Percentiles rank a stretch among this genome's conserved stretches.
These are phyloP conservation scores for Anthracocystis setariae DNA, from an alignment of 1,284 basidiomycete species.

Conservation along the genomic window DNA sequence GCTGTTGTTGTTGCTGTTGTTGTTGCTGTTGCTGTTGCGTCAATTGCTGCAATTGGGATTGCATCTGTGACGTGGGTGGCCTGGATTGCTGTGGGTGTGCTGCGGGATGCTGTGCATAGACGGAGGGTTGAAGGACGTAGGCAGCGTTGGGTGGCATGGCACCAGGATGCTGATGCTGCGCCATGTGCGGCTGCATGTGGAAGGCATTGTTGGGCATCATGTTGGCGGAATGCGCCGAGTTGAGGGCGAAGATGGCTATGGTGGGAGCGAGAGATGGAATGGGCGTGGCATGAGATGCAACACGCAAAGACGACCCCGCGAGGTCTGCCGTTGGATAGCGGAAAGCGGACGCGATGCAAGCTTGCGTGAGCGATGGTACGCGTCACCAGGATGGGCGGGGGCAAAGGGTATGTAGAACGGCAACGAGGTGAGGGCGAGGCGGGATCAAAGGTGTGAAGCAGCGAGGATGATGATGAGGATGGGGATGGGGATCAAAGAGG, in stretches of 20 bases:
- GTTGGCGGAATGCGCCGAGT: too few species aligned
- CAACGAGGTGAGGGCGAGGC: not conserved
- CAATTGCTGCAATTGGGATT: conserved; percentile 17
- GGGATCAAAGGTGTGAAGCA: not conserved
- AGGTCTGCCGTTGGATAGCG: conserved; percentile 4
- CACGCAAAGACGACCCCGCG: conserved; percentile 1
- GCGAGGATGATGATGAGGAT: not conserved
- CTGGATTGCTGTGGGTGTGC: conserved; percentile 24
- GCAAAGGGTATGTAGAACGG: not conserved
- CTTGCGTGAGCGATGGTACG: not conserved
- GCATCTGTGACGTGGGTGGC: conserved; percentile 18
- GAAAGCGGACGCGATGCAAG: not conserved
- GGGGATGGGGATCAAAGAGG: not conserved
- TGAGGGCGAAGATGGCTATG: too few species aligned
- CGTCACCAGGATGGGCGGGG: not conserved
- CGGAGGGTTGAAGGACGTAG: conserved; percentile 27
- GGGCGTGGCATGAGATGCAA: not conserved
- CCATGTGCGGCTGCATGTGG: conserved; percentile 36
- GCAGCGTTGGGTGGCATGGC: conserved; percentile 11
- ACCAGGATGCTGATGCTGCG: conserved; percentile 31
- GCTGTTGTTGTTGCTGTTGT: conserved; percentile 17
- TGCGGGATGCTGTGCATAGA: conserved; percentile 28
- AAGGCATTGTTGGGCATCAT: conserved; percentile 49
- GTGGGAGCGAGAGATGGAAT: not conserved
- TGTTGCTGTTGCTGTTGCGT: conserved; percentile 26